Conservation (phyloP, 2,329 filamentous ascomycete species). For the Fusarium gaditjirri region DNA sequence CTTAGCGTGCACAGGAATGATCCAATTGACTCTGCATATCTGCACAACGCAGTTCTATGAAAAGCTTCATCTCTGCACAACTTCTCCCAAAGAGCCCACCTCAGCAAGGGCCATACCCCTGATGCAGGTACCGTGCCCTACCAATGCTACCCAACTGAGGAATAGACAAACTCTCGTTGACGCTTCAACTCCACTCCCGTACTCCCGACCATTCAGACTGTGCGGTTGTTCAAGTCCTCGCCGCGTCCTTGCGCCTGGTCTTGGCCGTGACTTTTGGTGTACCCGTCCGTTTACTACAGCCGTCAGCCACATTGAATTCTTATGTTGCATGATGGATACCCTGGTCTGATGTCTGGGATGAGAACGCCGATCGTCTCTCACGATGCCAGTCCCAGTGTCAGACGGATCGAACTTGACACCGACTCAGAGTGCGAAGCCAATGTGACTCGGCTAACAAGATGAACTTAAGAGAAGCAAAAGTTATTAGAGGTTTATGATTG, state of each 20-base stretch:
- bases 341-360: constrained; percentile 38
- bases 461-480: neutral
- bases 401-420: constrained; percentile 7
- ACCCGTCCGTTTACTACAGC: constrained; percentile 27
- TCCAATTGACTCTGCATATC: constrained; percentile 14
- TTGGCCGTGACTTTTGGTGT: constrained; percentile 23
- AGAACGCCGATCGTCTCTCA: constrained; percentile 24
- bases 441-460: constrained; percentile 17
- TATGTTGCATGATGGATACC: constrained; percentile 42
- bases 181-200: constrained; percentile 29
- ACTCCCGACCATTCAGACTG: constrained; percentile 25
- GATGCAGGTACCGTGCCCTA: constrained; percentile 34
- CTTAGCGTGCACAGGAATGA: constrained; percentile 32
- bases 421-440: constrained; percentile 22
- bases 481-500: neutral
- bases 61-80: constrained; percentile 18
- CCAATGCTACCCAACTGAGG: constrained; percentile 30
- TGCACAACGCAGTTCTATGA: constrained; percentile 12
- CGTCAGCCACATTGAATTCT: constrained; percentile 32
- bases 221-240: constrained; percentile 30
- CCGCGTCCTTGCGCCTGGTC: constrained; percentile 45
- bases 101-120: constrained; percentile 21
- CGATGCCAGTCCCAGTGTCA: constrained; percentile 1
- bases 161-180: constrained; percentile 32
- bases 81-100: constrained; percentile 4